phyloP scores from a whole-genome alignment of 164 flowering plant genomes.

The Brasenia schreberi region DNA sequence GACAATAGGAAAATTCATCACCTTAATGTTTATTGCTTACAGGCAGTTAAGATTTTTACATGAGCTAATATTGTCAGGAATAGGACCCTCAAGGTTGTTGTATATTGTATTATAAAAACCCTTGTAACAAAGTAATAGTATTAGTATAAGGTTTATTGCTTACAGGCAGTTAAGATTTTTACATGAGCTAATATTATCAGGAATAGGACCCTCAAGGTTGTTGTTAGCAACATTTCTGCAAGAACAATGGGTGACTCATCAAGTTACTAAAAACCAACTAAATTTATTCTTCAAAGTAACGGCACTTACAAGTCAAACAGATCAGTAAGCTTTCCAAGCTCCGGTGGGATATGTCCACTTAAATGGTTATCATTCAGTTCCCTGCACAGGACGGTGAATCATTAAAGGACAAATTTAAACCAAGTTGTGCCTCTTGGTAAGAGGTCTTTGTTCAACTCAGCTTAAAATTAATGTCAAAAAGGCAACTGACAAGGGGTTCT shows the following conservation, averaged over 20 bases:
- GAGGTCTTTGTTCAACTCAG: too few relatives aligned
- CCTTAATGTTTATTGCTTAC: too few relatives aligned
- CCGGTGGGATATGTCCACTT: conserved; percentile 80
- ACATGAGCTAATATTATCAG: conserved; percentile 78
- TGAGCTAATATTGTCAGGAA: conserved; percentile 81
- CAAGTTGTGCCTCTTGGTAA: background rate
- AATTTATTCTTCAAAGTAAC: too few relatives aligned
- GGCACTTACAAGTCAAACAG: conserved; percentile 78
- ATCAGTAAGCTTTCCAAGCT: conserved; percentile 85
- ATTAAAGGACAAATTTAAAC: background rate
- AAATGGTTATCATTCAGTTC: conserved; percentile 44
- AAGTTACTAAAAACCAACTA: too few relatives aligned
- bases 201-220: conserved; percentile 80
- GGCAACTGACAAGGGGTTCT: too few relatives aligned
- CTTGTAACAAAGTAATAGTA: too few relatives aligned
- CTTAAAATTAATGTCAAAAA: too few relatives aligned
- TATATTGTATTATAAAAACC: too few relatives aligned
- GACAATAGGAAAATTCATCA: too few relatives aligned
- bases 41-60: too few relatives aligned
- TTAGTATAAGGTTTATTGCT: too few relatives aligned
- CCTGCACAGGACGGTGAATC: background rate
- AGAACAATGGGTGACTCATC: background rate
- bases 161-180: too few relatives aligned
- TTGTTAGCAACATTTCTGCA: conserved; percentile 86
- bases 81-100: conserved; percentile 80